These are phyloP conservation scores for Phylloboletellus chloephorus DNA, from an alignment of 1,284 basidiomycete species.

Conservation along the genomic window DNA sequence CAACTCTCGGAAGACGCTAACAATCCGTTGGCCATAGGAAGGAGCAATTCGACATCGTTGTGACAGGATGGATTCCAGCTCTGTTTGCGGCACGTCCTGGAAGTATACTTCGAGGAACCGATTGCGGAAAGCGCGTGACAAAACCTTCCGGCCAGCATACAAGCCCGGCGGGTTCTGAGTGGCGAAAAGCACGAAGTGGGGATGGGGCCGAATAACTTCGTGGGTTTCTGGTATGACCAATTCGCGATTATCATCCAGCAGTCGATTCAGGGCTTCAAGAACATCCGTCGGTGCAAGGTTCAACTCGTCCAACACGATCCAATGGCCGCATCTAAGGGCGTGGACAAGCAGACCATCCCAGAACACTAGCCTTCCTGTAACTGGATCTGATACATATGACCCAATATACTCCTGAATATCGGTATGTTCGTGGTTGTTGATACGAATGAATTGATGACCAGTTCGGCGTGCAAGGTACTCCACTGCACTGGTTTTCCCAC, in stretches of 20 bases:
- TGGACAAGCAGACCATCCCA: slow-evolving; percentile 93
- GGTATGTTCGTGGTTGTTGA: slow-evolving; percentile 99
- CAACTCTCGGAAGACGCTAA: slow-evolving; percentile 88
- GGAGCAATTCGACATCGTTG: slow-evolving; percentile 88
- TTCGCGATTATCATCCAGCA: slow-evolving; percentile 97
- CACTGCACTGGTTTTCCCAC: slow-evolving; percentile 95
- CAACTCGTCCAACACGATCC: slow-evolving; percentile 98
- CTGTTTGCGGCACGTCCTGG: slow-evolving; percentile 91
- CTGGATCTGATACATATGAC: slow-evolving; percentile 91
- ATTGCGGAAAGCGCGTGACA: slow-evolving; percentile 95
- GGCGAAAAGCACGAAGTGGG: slow-evolving; percentile 96
- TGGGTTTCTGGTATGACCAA: slow-evolving; percentile 95
- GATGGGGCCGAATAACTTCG: slow-evolving; percentile 90
- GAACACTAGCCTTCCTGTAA: slow-evolving; percentile 90
- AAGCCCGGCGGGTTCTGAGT: slow-evolving; percentile 97
- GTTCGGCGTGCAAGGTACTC: slow-evolving; percentile 93
- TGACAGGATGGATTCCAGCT: slow-evolving; percentile 90
- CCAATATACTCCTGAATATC: slow-evolving; percentile 99
- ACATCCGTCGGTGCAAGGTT: slow-evolving; percentile 98
- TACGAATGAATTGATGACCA: slow-evolving; percentile 94
- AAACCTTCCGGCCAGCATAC: slow-evolving; percentile 94
- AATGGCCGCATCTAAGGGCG: slow-evolving; percentile 88
- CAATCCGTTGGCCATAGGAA: slow-evolving; percentile 88
- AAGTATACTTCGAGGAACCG: slow-evolving; percentile 99
- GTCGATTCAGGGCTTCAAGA: slow-evolving; percentile 92